These are phyloP conservation scores for Pseudozyma thailandica DNA, from an alignment of 1,284 basidiomycete genomes.

Conservation along the genomic window DNA sequence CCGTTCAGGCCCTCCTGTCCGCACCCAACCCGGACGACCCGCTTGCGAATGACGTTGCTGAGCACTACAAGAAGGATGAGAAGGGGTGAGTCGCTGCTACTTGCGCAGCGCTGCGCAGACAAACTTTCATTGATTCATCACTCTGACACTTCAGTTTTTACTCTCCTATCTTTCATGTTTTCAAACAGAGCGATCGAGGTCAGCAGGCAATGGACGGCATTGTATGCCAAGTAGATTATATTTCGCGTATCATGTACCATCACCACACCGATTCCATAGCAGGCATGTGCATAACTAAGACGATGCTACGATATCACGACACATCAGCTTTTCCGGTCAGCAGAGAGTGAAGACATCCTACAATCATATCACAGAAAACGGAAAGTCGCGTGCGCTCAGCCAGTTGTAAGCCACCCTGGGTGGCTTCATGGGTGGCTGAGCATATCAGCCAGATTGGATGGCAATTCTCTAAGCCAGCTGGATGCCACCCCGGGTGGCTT, in stretches of 20 bases:
- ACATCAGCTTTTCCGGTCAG: too few relatives aligned
- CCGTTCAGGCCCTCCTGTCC: conserved; percentile 92
- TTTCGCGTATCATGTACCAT: neutral
- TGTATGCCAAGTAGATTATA: conserved; percentile 53
- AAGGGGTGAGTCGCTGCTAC: conserved; percentile 76
- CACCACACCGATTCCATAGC: neutral
- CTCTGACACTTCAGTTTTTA: conserved; percentile 4
- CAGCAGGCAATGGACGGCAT: conserved; percentile 61
- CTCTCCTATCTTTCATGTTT: neutral
- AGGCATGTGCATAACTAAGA: neutral
- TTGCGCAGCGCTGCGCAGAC: neutral
- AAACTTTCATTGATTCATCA: neutral
- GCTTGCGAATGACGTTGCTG: conserved; percentile 89
- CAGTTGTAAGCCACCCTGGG: too few relatives aligned
- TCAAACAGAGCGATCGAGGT: conserved; percentile 61
- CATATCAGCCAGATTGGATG: too few relatives aligned
- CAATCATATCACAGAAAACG: too few relatives aligned
- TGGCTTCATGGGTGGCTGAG: too few relatives aligned
- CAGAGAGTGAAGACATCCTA: too few relatives aligned
- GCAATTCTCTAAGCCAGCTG: too few relatives aligned
- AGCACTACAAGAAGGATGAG: conserved; percentile 98
- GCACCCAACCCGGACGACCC: conserved; percentile 98
- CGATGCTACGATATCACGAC: conserved; percentile 5
- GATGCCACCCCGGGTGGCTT: too few relatives aligned
- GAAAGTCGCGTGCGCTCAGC: too few relatives aligned